Evolutionary conservation across 108 stramenopile genomes (phyloP), one percentile per base, ranked within the genome.

Genomic region (Nitzschia sp.): DNA sequence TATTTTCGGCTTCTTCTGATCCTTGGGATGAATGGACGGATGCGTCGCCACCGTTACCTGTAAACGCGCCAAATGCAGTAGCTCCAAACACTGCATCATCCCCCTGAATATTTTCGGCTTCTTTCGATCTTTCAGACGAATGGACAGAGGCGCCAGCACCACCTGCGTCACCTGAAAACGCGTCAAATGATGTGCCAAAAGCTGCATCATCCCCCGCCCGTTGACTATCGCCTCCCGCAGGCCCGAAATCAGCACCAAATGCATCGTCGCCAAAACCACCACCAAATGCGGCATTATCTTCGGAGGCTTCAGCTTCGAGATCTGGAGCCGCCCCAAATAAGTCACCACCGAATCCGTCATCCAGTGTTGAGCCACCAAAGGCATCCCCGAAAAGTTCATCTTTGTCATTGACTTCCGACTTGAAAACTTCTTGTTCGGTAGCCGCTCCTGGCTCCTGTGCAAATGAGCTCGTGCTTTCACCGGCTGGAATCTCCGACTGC

Each of bases 401-500:
- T 21, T 51, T 23, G 19, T 51, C 49, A 8, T 4, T 13, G 38
- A 13, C 6, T 9, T 42, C 38, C 6, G 38, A 42, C 13, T 42
- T 42, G 6, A 13, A 42, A 42, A 42, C 38, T 42, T 42, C 38
- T 42, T 6, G 49, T 51, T 51, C 49, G 4, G 49, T 51, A 4
- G 19, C 8, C 11, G 13, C 49, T 4, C 49, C 49, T 5, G 49
- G 17, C 21, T 51, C 19, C 21, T 51, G 49, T 23, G 49, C 49
- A 51, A 57, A 57, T 29, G 56, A 57, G 56, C 29, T 57, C 15
- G 30, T 57, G 30, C 56, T 57, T 57, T 57, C 56, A 11, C 56
- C 56, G 6, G 56, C 56, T 25, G 49, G 49, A 19, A 51, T 51
- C 21, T 51, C 21, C 21, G 19, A 9, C n/a, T 51, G 18, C 19